Evolutionary conservation across 2,329 filamentous ascomycete species (phyloP).

Genomic region (Fusarium subglutinans): DNA sequence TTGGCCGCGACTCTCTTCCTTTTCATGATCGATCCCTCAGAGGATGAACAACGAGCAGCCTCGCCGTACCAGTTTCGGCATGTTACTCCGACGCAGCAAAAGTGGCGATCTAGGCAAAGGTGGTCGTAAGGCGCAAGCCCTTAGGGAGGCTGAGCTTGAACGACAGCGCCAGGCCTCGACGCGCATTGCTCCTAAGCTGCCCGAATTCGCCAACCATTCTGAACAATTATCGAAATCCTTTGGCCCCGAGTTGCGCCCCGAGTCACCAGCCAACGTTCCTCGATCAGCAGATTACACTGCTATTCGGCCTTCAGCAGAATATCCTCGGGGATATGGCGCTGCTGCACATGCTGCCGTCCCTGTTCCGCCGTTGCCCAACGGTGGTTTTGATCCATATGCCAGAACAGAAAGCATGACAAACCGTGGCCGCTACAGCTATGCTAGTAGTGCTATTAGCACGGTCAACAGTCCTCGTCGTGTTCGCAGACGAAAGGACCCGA

Average conservation of each 20-base stretch:
- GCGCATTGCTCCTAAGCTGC: conserved; percentile 61
- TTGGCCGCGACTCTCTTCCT: conserved; percentile 36
- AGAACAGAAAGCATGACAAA: conserved; percentile 95
- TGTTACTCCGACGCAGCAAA: conserved; percentile 74
- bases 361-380: conserved; percentile 68
- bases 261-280: conserved; percentile 68
- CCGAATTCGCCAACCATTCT: conserved; percentile 60
- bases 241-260: conserved; percentile 66
- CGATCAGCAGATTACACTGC: conserved; percentile 53
- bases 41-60: conserved; percentile 46
- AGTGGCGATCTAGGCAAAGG: conserved; percentile 71
- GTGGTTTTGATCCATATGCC: conserved; percentile 78
- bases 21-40: conserved; percentile 38
- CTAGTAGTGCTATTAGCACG: conserved; percentile 88
- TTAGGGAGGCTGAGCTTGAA: conserved; percentile 60
- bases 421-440: conserved; percentile 95
- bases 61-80: conserved; percentile 59
- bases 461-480: conserved; percentile 93
- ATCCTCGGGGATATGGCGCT: conserved; percentile 52
- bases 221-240: conserved; percentile 58
- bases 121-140: conserved; percentile 67
- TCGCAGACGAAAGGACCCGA: conserved; percentile 94
- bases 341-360: conserved; percentile 52
- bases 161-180: conserved; percentile 59
- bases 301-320: conserved; percentile 63